These are phyloP conservation scores for Tylopilus sp. DNA, from an alignment of 1,284 basidiomycete species.

Conservation along the genomic window DNA sequence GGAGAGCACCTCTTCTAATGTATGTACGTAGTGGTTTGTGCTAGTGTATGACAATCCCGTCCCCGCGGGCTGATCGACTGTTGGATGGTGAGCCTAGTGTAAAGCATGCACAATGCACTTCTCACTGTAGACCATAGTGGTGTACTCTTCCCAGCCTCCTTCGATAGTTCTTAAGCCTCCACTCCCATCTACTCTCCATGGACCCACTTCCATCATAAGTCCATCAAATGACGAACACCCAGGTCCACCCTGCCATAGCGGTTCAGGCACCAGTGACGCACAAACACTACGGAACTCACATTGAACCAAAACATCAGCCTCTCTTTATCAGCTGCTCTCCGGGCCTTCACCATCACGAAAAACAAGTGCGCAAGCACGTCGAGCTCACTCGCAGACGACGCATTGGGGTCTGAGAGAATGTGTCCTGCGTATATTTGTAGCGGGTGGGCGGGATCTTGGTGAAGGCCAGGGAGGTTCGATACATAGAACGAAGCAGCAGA, in stretches of 20 bases:
- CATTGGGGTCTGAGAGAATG: slow-evolving; percentile 82
- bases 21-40: slow-evolving; percentile 88
- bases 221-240: slow-evolving; percentile 99
- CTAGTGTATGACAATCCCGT: slow-evolving; percentile 94
- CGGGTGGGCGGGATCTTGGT: slow-evolving; percentile 76
- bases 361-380: slow-evolving; percentile 84
- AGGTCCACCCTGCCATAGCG: slow-evolving; percentile 79
- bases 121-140: slow-evolving; percentile 94
- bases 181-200: slow-evolving; percentile 87
- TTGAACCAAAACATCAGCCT: slow-evolving; percentile 98
- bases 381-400: slow-evolving; percentile 55
- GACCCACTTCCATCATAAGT: slow-evolving; percentile 97
- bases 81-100: slow-evolving; percentile 16
- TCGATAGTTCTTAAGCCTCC: slow-evolving; percentile 84
- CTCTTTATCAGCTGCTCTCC: slow-evolving; percentile 88
- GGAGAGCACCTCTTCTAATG: slow-evolving; percentile 72
- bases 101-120: slow-evolving; percentile 19
- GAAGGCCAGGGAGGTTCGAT: slow-evolving; percentile 78
- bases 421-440: slow-evolving; percentile 87
- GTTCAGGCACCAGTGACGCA: slow-evolving; percentile 5
- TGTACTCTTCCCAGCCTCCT: slow-evolving; percentile 99
- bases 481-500: slow-evolving; percentile 91
- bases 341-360: slow-evolving; percentile 93
- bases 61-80: slow-evolving; percentile 96
- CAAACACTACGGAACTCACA: slow-evolving; percentile 56